Conservation (phyloP, 139 green algal genomes). For the Coccomyxa sp. region DNA sequence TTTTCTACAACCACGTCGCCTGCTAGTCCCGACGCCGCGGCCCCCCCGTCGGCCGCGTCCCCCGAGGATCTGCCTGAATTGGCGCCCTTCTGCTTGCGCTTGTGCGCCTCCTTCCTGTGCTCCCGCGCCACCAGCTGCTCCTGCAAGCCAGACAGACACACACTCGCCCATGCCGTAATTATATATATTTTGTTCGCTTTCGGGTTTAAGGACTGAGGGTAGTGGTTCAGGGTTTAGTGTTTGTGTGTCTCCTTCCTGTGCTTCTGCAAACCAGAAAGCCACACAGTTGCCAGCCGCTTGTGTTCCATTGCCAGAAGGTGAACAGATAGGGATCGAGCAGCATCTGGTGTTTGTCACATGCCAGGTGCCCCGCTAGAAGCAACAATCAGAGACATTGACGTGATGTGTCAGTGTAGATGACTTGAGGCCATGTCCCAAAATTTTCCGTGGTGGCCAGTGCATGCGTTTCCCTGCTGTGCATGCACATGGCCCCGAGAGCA, state of each 20-base stretch:
- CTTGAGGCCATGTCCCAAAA: neutral
- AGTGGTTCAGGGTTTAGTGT: too few relatives aligned
- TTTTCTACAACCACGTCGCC: neutral
- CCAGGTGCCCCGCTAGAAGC: too few relatives aligned
- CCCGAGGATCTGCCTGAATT: too few relatives aligned
- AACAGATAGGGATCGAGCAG: too few relatives aligned
- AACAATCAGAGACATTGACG: too few relatives aligned
- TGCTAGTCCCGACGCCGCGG: neutral
- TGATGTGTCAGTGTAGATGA: neutral
- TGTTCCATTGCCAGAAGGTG: neutral
- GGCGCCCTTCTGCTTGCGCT: neutral
- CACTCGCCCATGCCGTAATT: too few relatives aligned
- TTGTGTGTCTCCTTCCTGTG: slow-evolving; percentile 22
- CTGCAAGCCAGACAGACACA: slow-evolving; percentile 3
- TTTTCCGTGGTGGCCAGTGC: neutral
- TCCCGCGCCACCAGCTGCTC: slow-evolving; percentile 31
- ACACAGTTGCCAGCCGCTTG: neutral
- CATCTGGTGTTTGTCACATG: too few relatives aligned
- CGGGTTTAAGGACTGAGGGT: too few relatives aligned
- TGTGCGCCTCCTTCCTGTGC: slow-evolving; percentile 24
- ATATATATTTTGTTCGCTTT: too few relatives aligned
- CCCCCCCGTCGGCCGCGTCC: neutral
- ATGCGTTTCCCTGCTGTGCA: neutral
- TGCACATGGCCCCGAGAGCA: neutral
- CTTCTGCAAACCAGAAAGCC: slow-evolving; percentile 9